Percentiles rank a stretch among this genome's conserved stretches.
Conservation (phyloP, 1,284 basidiomycete genomes). For the Ustilago crameri region DNA sequence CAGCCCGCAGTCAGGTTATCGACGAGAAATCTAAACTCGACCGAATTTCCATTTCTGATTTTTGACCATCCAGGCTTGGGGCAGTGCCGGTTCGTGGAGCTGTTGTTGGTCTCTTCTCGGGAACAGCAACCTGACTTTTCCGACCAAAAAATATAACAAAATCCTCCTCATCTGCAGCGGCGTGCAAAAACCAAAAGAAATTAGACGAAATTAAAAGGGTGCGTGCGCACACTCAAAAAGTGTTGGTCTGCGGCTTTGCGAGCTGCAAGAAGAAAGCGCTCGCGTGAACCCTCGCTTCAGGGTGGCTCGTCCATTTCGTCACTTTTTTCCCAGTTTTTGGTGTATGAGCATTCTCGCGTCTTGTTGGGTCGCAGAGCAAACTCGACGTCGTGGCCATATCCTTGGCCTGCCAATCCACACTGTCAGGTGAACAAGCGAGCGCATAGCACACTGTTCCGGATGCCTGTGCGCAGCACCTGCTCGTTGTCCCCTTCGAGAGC, state of each 20-base stretch:
- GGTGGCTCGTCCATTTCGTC: background rate
- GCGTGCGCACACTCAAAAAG: background rate
- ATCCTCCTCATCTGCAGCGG: too few species aligned
- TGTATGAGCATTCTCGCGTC: background rate
- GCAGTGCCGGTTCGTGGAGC: too few species aligned
- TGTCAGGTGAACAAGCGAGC: background rate
- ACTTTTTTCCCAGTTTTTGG: slow-evolving; percentile 2
- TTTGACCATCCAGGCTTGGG: too few species aligned
- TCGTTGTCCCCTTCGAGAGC: slow-evolving; percentile 5
- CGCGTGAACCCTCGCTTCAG: background rate
- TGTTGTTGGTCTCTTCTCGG: too few species aligned
- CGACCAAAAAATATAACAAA: too few species aligned
- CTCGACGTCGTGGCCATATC: background rate
- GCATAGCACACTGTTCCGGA: background rate
- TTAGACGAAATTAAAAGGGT: background rate
- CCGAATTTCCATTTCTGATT: too few species aligned
- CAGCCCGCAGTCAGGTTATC: too few species aligned
- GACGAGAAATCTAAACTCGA: too few species aligned
- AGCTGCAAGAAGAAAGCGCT: slow-evolving; percentile 13
- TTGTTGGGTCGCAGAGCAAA: slow-evolving; percentile 3
- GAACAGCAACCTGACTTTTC: too few species aligned
- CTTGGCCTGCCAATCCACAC: background rate
- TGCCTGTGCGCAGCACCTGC: slow-evolving; percentile 1
- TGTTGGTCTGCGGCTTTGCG: slow-evolving; percentile 1
- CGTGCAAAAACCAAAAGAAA: too few species aligned